Percentiles rank a stretch among this genome's conserved stretches.
These are phyloP conservation scores for Aspergillus caelatus DNA, from an alignment of 2,329 filamentous ascomycete species.

Conservation along the genomic window DNA sequence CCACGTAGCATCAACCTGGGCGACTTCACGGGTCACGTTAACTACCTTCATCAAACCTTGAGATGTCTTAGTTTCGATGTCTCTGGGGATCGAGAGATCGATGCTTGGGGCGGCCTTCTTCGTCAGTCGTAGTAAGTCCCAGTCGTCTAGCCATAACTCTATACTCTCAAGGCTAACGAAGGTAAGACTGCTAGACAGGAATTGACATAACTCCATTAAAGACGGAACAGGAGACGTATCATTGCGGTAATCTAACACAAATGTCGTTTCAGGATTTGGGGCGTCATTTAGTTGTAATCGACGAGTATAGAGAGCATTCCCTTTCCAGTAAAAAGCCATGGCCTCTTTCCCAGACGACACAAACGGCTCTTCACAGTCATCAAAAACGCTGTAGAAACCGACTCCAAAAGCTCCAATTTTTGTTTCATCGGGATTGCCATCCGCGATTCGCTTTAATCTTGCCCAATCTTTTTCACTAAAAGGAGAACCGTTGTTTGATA, in stretches of 20 bases:
- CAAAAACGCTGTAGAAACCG: conserved; percentile 97
- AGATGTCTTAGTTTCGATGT: conserved; percentile 79
- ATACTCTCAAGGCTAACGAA: conserved; percentile 89
- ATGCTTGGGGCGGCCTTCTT: conserved; percentile 85
- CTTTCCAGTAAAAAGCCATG: conserved; percentile 99
- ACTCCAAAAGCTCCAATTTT: conserved; percentile 99
- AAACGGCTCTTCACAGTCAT: conserved; percentile 97
- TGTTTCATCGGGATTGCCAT: conserved; percentile 97
- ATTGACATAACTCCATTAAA: conserved; percentile 83
- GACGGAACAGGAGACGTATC: conserved; percentile 83
- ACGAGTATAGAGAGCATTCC: conserved; percentile 93
- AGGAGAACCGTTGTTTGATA: conserved; percentile 86
- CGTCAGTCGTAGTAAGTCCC: conserved; percentile 72
- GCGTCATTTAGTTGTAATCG: conserved; percentile 73
- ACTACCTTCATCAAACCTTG: conserved; percentile 86
- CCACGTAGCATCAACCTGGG: conserved; percentile 88
- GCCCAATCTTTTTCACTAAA: conserved; percentile 93
- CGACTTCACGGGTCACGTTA: conserved; percentile 79
- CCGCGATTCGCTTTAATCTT: conserved; percentile 92
- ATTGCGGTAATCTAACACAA: conserved; percentile 92
- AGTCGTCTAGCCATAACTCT: conserved; percentile 89
- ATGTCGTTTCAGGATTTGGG: conserved; percentile 75
- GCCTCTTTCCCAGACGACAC: conserved; percentile 89
- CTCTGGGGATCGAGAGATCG: conserved; percentile 71
- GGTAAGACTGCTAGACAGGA: conserved; percentile 90